These are phyloP conservation scores for Prinsepia uniflora DNA, from an alignment of 306 rosid species.

Conservation along the genomic window DNA sequence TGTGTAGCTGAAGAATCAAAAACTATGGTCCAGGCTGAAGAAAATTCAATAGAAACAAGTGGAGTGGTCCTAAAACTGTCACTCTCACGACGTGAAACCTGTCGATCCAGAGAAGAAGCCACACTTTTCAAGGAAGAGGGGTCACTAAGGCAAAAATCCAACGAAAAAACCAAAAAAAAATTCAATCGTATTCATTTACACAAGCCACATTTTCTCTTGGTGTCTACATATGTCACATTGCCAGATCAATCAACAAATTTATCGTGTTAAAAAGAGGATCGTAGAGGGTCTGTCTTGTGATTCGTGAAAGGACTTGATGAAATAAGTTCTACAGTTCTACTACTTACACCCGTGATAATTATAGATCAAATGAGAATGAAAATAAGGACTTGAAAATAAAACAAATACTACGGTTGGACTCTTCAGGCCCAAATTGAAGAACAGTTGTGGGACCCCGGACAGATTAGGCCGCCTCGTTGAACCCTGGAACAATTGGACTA, in stretches of 20 bases:
- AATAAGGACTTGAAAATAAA: background rate
- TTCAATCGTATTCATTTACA: background rate
- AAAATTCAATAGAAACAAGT: background rate
- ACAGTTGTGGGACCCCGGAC: background rate
- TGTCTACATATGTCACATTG: too few relatives aligned
- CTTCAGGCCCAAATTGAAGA: background rate
- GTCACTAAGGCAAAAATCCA: background rate
- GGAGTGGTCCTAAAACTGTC: slow-evolving; percentile 11
- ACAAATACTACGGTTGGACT: background rate
- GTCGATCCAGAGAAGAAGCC: background rate
- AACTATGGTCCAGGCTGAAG: background rate
- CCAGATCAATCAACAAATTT: background rate
- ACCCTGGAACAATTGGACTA: background rate
- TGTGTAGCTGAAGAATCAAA: background rate
- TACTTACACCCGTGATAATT: background rate
- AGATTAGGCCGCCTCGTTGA: background rate
- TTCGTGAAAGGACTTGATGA: background rate
- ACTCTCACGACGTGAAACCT: background rate
- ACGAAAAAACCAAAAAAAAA: background rate
- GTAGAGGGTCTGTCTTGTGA: too few relatives aligned
- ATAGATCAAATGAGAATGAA: background rate
- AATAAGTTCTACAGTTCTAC: background rate
- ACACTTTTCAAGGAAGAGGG: background rate
- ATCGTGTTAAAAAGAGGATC: background rate
- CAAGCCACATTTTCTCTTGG: background rate